Evolutionary conservation across 2,329 filamentous ascomycete species (phyloP), one percentile per base, ranked within the genome.

Genomic region (Rhynchosporium secalis): DNA sequence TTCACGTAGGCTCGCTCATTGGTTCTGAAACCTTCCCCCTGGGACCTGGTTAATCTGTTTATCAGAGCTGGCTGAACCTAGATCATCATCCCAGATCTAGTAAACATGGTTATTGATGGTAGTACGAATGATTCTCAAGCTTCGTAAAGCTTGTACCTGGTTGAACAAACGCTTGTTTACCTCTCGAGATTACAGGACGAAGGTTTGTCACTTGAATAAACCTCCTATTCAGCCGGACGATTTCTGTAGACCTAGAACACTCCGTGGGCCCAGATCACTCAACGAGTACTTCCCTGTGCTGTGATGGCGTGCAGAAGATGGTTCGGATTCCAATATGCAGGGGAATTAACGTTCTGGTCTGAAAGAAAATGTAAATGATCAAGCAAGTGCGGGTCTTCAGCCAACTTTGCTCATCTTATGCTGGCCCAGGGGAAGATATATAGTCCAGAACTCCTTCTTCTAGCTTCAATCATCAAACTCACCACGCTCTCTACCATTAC

Each of bases 51-150:
- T 45, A 43, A 56, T 43, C 29, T 43, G 52, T 56, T 56, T 43
- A 41, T 29, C 52, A 31, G 38, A 56, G 38, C 26, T 26, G 52
- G 52, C 38, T 56, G 36, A 56, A 56, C 38, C 52, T 36, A 56
- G 38, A 43, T 43, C 40, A 29, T 29, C 52, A n/a, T 52, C 49
- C 49, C 38, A 26, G 31, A 40, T 52, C 15, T 52, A 33, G 49
- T 20, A 38, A n/a, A 52, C 38, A 52, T 52, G 26, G 31, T 38
- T 52, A 1, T 15, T 15, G 20, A 20, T 20, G 20, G 20, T 20
- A 20, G 20, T 20, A 20, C 20, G 20, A 20, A 20, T 20, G 20
- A 20, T 20, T 20, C 20, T 20, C 20, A 20, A 20, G 20, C 20
- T 20, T 20, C 20, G 20, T 26, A 12, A 38, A 52, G 49, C 49